Conservation (phyloP, 108 stramenopile species). For the Cylindrotheca closterium region DNA sequence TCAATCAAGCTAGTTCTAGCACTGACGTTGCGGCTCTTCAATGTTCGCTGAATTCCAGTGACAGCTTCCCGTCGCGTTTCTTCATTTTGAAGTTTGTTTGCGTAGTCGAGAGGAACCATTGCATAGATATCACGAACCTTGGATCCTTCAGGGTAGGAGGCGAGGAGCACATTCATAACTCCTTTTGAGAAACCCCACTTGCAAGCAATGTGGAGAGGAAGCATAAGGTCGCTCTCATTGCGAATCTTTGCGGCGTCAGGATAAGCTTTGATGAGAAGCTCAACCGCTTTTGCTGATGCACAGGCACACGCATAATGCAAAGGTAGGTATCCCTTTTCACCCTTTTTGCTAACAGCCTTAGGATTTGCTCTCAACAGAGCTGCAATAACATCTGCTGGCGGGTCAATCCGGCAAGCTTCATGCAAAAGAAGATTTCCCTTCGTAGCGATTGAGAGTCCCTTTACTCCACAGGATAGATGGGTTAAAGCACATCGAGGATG, state of each 20-base stretch:
- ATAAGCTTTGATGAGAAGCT: constrained; percentile 55
- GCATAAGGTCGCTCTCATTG: constrained; percentile 50
- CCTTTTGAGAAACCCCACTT: constrained; percentile 66
- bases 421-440: constrained; percentile 51
- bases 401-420: constrained; percentile 58
- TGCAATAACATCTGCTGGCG: constrained; percentile 46
- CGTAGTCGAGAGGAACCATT: constrained; percentile 36
- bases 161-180: constrained; percentile 44
- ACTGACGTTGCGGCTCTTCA: constrained; percentile 1
- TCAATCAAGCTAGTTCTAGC: constrained; percentile 3
- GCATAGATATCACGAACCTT: constrained; percentile 50
- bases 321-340: constrained; percentile 59
- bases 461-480: constrained; percentile 13
- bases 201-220: constrained; percentile 71
- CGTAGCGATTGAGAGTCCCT: constrained; percentile 13
- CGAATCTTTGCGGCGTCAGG: constrained; percentile 54
- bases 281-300: constrained; percentile 55
- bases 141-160: constrained; percentile 45
- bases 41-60: constrained; percentile 4
- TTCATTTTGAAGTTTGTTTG: constrained; percentile 9
- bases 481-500: constrained; percentile 21
- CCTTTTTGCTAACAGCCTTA: constrained; percentile 43
- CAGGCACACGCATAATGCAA: constrained; percentile 76
- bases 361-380: constrained; percentile 42
- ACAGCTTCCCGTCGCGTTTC: constrained; percentile 11